These are phyloP conservation scores for Phytophthora uliginosa DNA, from an alignment of 352 stramenopile species.

Conservation along the genomic window DNA sequence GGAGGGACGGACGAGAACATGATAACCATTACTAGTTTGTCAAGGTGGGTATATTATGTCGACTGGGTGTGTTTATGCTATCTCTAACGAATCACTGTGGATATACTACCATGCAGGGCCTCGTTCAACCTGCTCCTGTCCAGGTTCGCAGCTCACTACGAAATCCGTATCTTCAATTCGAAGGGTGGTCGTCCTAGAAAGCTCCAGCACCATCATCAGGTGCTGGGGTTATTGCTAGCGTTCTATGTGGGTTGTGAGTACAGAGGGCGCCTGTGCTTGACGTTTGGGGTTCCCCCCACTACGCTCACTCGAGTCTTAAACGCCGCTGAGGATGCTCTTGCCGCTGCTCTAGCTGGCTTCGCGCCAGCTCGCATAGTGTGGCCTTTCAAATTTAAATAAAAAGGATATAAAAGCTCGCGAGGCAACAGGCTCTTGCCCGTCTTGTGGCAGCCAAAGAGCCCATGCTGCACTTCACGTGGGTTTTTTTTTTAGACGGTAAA, in stretches of 20 bases:
- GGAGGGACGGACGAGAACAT: no score
- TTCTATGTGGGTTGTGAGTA: neutral
- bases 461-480: neutral
- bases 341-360: neutral
- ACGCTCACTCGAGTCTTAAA: neutral
- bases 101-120: no score
- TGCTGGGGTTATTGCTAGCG: neutral
- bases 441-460: neutral
- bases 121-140: neutral
- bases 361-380: neutral
- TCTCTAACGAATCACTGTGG: no score
- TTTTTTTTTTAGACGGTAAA: neutral
- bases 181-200: neutral
- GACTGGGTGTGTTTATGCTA: no score
- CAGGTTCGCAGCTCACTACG: neutral
- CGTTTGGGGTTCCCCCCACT: neutral
- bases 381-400: no score
- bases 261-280: neutral
- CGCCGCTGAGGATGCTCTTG: neutral
- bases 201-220: neutral
- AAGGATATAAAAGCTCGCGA: no score
- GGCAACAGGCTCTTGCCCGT: neutral
- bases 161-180: neutral
- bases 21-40: no score
- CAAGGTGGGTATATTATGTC: no score